Evolutionary conservation across 345 rosid genomes (phyloP), one percentile per base, ranked within the genome.

Genomic region (Linum tenue): DNA sequence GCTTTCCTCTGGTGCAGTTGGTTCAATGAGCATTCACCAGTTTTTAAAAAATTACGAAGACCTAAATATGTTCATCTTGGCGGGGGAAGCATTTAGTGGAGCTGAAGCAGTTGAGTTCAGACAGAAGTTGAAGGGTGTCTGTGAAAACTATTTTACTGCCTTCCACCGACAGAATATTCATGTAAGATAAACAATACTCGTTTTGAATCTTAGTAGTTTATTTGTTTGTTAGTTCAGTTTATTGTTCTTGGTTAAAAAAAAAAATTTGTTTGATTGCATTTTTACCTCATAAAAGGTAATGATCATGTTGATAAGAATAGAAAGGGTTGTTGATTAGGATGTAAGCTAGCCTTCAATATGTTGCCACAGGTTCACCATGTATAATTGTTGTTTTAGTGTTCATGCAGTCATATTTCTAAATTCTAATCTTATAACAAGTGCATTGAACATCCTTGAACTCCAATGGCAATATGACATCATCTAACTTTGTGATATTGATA

Each of bases 21-120:
- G 84, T 72, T 87, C 97, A 41, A 87, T 83, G 58, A 95, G 99
- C 83, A 89, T 89, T 74, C 97, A 91, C 73, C 97, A 95, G 75
- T 95, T 89, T 79, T 83, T 95, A 77, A 91, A 87, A 78, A 87
- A 80, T 69, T 89, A 91, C 66, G 97, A 95, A 74, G 99, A 91
- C 73, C 75, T 95, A 71, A 87, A 69, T 78, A 71, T 80, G 76
- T 95, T 95, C 70, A 84, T 91, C 73, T 83, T 95, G 79, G 89
- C 96, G 35, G 99, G 97, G 80, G 97, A 95, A 85, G 91, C 96
- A 55, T 95, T 91, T 74, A 91, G 97, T 75, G 97, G 97, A 64
- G 66, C 83, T 74, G 91, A 89, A 79, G 97, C 91, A 38, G 77
- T 77, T 81, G 99, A 95, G 63, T 91, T 95, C 80, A 84, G 96